These are phyloP conservation scores for Sechiopsis laciniata DNA, from an alignment of 306 rosid genomes.

Conservation along the genomic window DNA sequence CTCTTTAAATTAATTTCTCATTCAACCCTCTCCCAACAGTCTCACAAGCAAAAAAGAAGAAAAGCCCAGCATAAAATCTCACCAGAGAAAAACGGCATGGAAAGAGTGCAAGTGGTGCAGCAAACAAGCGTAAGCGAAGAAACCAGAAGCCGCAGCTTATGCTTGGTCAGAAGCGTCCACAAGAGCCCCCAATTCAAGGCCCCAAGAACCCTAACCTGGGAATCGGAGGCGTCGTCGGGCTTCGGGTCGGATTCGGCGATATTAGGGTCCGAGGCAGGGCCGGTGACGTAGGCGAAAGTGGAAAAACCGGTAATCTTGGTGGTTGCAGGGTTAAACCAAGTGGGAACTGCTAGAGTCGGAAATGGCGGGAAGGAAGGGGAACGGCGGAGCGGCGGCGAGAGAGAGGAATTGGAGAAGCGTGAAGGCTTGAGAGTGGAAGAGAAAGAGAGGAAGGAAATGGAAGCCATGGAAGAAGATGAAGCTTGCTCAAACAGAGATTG, in stretches of 20 bases:
- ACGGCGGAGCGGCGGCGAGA: slow-evolving; percentile 18
- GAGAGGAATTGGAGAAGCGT: slow-evolving; percentile 21
- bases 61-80: neutral
- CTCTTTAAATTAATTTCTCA: too few relatives aligned
- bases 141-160: slow-evolving; percentile 52
- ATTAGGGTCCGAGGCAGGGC: slow-evolving; percentile 72
- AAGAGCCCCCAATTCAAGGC: slow-evolving; percentile 51
- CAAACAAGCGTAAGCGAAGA: slow-evolving; percentile 51
- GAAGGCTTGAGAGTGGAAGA: slow-evolving; percentile 24
- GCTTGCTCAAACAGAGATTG: neutral
- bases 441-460: slow-evolving; percentile 30
- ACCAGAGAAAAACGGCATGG: slow-evolving; percentile 91
- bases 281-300: slow-evolving; percentile 52
- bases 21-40: neutral
- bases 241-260: slow-evolving; percentile 46
- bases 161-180: slow-evolving; percentile 49
- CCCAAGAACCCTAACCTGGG: slow-evolving; percentile 23
- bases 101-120: slow-evolving; percentile 76
- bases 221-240: slow-evolving; percentile 23
- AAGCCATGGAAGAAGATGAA: slow-evolving; percentile 32
- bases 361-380: slow-evolving; percentile 27
- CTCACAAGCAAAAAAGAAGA: neutral
- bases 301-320: neutral
- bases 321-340: neutral
- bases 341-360: neutral